These are phyloP conservation scores for Boletus bicolor DNA, from an alignment of 768 basidiomycete genomes.

Conservation along the genomic window DNA sequence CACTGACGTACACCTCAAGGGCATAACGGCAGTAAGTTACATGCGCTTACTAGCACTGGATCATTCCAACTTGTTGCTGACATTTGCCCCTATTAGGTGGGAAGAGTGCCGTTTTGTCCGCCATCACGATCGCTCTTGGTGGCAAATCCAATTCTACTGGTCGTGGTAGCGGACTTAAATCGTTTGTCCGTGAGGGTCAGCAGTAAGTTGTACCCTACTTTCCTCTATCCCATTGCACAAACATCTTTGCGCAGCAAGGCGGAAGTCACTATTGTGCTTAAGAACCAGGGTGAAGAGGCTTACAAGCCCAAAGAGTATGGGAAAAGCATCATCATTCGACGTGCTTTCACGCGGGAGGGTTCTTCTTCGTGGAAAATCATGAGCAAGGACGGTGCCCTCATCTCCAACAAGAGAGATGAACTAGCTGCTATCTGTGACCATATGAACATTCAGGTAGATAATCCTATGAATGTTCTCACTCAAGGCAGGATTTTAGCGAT, in stretches of 20 bases:
- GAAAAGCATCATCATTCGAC: slow-evolving; percentile 78
- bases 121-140: slow-evolving; percentile 88
- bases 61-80: not conserved
- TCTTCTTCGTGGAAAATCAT: slow-evolving; percentile 80
- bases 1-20: slow-evolving; percentile 41
- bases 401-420: slow-evolving; percentile 81
- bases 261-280: slow-evolving; percentile 76
- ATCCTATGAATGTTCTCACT: slow-evolving; percentile 92
- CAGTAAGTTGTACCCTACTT: slow-evolving; percentile 42
- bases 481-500: slow-evolving; percentile 50
- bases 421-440: slow-evolving; percentile 86
- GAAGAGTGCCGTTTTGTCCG: slow-evolving; percentile 92
- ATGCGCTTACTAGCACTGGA: not conserved
- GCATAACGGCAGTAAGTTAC: slow-evolving; percentile 83
- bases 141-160: slow-evolving; percentile 93
- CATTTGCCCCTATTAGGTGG: slow-evolving; percentile 57
- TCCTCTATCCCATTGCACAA: slow-evolving; percentile 24
- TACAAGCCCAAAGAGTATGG: slow-evolving; percentile 85
- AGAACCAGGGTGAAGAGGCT: slow-evolving; percentile 91
- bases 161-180: slow-evolving; percentile 78
- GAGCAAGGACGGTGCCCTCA: slow-evolving; percentile 56
- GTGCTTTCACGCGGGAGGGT: slow-evolving; percentile 76
- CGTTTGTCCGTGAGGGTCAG: slow-evolving; percentile 83
- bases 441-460: slow-evolving; percentile 96
- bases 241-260: slow-evolving; percentile 41